Evolutionary conservation across 2,329 filamentous ascomycete species (phyloP), one percentile per base, ranked within the genome.

Genomic region (Penicillium sp.): DNA sequence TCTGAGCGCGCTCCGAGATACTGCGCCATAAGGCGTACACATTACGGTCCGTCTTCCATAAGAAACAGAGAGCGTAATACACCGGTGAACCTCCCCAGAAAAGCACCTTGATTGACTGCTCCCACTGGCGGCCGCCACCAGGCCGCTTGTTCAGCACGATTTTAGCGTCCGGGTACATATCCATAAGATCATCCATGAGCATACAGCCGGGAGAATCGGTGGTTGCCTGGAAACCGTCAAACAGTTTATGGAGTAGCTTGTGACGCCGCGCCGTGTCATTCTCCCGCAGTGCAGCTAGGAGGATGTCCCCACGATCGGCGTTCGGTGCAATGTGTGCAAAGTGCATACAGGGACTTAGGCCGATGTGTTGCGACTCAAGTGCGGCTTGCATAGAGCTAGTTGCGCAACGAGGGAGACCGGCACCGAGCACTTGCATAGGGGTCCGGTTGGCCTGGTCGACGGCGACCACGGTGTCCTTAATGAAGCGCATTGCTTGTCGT

Each of bases 41-140:
- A n/a, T 53, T 53, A 10, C 51, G 51, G 18, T 53, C 46, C 2
- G 51, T 53, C n/a, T 46, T 46, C 51, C 51, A 53, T 14, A 53
- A 30, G 24, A 50, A 53, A 18, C 41, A 42, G 24, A 50, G 5
- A n/a, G 14, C 20, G 16, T 43, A 28, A n/a, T 43, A 53, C 8
- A 35, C 14, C 2, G 41, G 28, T 4, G 16, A 38, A 0, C 7
- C 31, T 25, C 22, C 42, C 7, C 9, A 53, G 28, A 27, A 5
- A 7, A 53, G 46, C 13, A 43, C 5, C 14, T 42, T 44, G 33
- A 22, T 22, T 4, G 20, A 22, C 20, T 22, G 20, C 20, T 22
- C 20, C 20, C 20, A 22, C 20, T 22, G 20, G 20, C 20, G 20
- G 20, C 20, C 20, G 20, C 20, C 20, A 2, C 20, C 20, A 22